Conservation (phyloP, 148 eudicot genomes). For the Pouteria glomerata region DNA sequence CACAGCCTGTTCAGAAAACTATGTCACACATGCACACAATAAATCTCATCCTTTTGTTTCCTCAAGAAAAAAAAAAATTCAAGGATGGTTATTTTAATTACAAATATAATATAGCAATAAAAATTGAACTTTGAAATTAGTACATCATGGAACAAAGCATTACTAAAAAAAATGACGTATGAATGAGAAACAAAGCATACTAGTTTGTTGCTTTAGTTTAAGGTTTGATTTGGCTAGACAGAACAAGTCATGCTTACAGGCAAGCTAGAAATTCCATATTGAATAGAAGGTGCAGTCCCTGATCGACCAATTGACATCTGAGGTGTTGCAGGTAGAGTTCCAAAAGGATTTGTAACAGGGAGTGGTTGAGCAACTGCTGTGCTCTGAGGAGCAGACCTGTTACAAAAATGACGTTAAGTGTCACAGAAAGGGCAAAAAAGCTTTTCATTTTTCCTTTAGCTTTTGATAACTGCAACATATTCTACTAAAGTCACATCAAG, state of each 20-base stretch:
- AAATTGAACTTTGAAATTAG: not conserved
- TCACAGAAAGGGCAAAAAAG: constrained; percentile 4
- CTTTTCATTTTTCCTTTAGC: too few relatives aligned
- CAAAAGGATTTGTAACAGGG: constrained; percentile 82
- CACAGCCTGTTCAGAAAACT: constrained; percentile 54
- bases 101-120: not conserved
- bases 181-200: not conserved
- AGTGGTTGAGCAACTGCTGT: constrained; percentile 49
- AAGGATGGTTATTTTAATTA: not conserved
- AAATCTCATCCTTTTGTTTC: constrained; percentile 2
- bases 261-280: constrained; percentile 92
- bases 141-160: not conserved
- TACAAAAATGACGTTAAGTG: constrained; percentile 11
- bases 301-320: constrained; percentile 82
- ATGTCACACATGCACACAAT: constrained; percentile 9
- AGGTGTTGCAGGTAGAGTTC: constrained; percentile 90
- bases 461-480: too few relatives aligned
- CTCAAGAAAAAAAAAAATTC: not conserved
- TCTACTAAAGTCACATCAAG: too few relatives aligned
- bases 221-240: not conserved
- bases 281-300: constrained; percentile 82
- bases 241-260: constrained; percentile 50
- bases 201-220: not conserved
- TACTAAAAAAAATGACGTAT: not conserved
- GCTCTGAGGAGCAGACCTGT: constrained; percentile 57